Conservation (phyloP, 305 asterid genomes). For the Solanum hybrid region DNA sequence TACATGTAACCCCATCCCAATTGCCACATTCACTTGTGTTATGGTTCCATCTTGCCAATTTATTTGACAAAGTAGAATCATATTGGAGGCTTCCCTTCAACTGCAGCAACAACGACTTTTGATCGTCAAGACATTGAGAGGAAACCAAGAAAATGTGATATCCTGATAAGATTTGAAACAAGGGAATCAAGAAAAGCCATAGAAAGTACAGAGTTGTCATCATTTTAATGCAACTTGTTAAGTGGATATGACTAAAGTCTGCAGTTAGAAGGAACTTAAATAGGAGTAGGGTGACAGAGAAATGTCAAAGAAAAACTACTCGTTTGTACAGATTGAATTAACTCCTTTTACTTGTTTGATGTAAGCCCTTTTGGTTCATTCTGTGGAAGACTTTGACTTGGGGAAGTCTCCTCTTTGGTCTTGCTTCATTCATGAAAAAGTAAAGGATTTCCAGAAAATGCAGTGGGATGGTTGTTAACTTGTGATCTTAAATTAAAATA, state of each 20-base stretch:
- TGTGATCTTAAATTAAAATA: too few species aligned
- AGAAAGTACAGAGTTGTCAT: background rate
- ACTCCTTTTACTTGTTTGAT: too few species aligned
- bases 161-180: constrained; percentile 6
- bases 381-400: too few species aligned
- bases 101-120: constrained; percentile 26
- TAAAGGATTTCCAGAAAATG: too few species aligned
- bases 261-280: background rate
- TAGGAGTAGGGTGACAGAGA: background rate
- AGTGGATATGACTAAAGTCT: background rate
- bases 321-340: background rate
- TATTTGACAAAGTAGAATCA: background rate
- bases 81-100: constrained; percentile 17
- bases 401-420: too few species aligned
- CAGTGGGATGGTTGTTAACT: too few species aligned
- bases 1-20: constrained; percentile 61
- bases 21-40: constrained; percentile 13
- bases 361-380: too few species aligned
- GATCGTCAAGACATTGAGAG: constrained; percentile 27
- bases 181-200: background rate
- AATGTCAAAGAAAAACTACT: background rate
- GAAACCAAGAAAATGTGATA: constrained; percentile 5
- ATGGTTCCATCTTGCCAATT: constrained; percentile 18
- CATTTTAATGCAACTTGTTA: background rate
- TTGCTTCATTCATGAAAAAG: too few species aligned